These are phyloP conservation scores for Durio zibethinus DNA, from an alignment of 345 rosid species.

Conservation along the genomic window DNA sequence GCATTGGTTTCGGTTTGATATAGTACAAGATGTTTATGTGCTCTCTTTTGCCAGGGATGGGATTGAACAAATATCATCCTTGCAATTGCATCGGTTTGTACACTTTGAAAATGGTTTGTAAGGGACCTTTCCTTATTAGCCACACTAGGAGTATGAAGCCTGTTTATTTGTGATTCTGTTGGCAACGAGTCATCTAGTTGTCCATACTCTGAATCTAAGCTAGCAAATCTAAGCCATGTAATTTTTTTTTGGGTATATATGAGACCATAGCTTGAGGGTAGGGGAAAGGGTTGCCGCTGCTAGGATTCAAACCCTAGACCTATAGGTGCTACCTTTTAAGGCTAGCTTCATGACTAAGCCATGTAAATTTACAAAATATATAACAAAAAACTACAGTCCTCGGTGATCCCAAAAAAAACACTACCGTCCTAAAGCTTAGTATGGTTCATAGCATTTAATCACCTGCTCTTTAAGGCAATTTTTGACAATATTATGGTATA, in stretches of 20 bases:
- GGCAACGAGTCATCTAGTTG: neutral
- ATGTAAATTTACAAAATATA: neutral
- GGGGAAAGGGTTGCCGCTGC: too few relatives aligned
- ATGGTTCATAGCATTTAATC: neutral
- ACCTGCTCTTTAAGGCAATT: neutral
- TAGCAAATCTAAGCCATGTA: neutral
- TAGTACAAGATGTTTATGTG: neutral
- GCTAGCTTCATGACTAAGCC: too few relatives aligned
- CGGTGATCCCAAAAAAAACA: neutral
- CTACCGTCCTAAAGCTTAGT: neutral
- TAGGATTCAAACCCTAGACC: too few relatives aligned
- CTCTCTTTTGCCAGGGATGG: neutral
- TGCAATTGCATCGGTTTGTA: neutral
- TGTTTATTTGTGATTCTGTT: neutral
- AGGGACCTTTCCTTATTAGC: neutral
- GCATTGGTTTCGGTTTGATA: neutral
- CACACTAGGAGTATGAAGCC: neutral
- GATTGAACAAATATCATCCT: neutral
- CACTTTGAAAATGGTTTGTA: neutral
- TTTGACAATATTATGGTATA: neutral
- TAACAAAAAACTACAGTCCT: neutral
- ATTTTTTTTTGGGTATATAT: too few relatives aligned
- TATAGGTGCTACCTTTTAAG: too few relatives aligned
- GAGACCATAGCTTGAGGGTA: too few relatives aligned
- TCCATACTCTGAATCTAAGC: slow-evolving; percentile 5